Evolutionary conservation across 305 asterid genomes (phyloP), one percentile per base, ranked within the genome.

Genomic region (Fraxinus nigra): DNA sequence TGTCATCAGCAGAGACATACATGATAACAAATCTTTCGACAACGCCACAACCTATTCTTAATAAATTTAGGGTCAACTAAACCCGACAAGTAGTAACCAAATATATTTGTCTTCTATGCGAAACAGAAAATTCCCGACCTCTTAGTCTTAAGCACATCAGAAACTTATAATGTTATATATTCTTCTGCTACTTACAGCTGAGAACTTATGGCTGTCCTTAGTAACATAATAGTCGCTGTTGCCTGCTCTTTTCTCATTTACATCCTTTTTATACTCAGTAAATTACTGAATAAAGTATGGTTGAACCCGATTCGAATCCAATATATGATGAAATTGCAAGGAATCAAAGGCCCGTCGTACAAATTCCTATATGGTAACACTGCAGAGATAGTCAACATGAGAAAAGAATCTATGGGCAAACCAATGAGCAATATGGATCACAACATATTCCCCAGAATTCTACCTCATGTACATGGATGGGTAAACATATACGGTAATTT

Each of bases 401-500:
- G 84, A 84, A 86, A 85, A 77, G 78, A 82, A 24, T 72, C 86
- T 0, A 82, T 81, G 80, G 82, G 82, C 73, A 77, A 79, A 33
- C 61, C 90, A 67, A 91, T 91, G 94, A 92, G 86, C 43, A 74
- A 74, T 28, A 78, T 88, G 43, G 91, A 93, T 46, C 97, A 94
- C 73, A 59, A 91, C 80, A 85, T 92, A 80, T 90, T 89, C 59
- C 93, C 97, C 0, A 88, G 94, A 86, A 81, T 90, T 78, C 82
- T 89, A 72, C 97, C 97, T 81, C 92, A 94, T 72, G 79, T 92
- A 11, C 82, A 85, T 80, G 78, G 79, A 4, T 94, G 98, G 98
- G 30, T 72, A 22, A 84, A 80, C 10, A 61, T 61, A 30, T 90
- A 92, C 69, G 97, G 97, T 92, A 87, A 84, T 7, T 24, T 24